Evolutionary conservation across 2,329 filamentous ascomycete species (phyloP).

Genomic region (Cadophora gregata): DNA sequence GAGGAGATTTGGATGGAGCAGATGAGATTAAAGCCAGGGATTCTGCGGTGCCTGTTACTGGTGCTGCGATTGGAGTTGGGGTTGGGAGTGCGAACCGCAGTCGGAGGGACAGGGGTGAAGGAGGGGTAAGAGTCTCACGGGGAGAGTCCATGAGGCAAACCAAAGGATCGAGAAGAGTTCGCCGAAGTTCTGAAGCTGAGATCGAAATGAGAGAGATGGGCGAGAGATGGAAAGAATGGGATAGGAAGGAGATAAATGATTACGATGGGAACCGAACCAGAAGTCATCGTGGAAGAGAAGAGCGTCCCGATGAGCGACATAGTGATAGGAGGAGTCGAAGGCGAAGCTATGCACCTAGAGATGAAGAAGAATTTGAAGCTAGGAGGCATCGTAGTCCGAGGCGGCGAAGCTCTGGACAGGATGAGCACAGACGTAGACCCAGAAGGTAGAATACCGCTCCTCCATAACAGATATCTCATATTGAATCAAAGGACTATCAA

Average conservation of each 20-base stretch:
- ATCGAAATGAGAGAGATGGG: background rate
- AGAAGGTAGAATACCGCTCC: background rate
- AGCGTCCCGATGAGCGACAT: background rate
- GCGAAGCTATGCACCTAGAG: background rate
- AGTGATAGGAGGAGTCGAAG: background rate
- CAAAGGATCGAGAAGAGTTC: background rate
- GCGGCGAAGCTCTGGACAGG: background rate
- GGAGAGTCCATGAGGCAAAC: background rate
- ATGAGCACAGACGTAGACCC: background rate
- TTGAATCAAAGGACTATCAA: background rate
- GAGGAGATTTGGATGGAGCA: background rate
- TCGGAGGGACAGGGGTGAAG: background rate
- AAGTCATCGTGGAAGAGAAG: background rate
- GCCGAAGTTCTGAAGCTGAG: background rate
- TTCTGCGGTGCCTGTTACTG: background rate
- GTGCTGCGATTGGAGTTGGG: background rate
- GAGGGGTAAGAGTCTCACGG: background rate
- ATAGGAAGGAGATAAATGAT: background rate
- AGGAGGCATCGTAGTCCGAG: slow-evolving; percentile 1
- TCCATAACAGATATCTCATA: background rate
- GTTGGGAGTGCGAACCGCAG: background rate
- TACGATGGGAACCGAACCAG: background rate
- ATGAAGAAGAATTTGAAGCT: slow-evolving; percentile 1
- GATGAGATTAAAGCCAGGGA: background rate
- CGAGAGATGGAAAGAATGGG: background rate